Percentiles rank a stretch among this genome's conserved stretches.
Conservation (phyloP, 768 basidiomycete species). For the Rhizopogon vinicolor region DNA sequence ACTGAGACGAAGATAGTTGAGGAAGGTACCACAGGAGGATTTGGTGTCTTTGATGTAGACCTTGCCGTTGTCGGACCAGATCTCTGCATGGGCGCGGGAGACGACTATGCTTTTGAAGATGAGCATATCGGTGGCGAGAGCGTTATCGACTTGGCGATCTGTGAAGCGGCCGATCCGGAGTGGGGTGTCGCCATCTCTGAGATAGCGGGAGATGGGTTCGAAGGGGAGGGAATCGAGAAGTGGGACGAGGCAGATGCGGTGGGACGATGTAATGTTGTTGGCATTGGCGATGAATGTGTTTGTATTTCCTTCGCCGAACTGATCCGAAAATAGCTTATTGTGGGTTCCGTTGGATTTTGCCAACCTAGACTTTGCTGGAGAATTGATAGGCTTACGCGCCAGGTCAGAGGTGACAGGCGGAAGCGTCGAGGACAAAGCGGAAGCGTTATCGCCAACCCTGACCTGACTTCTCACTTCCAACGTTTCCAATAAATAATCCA, state of each 20-base stretch:
- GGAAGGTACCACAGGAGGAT: constrained; percentile 86
- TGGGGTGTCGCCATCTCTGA: too few species aligned
- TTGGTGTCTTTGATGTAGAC: constrained; percentile 92
- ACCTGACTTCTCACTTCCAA: constrained; percentile 57
- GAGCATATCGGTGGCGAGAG: constrained; percentile 69
- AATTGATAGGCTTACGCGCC: background rate
- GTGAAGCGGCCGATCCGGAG: too few species aligned
- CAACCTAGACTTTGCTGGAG: background rate
- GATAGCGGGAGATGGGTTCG: too few species aligned
- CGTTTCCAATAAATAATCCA: constrained; percentile 67
- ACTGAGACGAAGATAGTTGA: constrained; percentile 90
- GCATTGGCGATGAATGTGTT: constrained; percentile 32
- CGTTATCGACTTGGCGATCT: too few species aligned
- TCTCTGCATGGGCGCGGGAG: constrained; percentile 89
- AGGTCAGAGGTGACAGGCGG: background rate
- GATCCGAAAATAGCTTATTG: constrained; percentile 14
- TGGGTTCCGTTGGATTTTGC: constrained; percentile 2
- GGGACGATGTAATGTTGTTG: too few species aligned
- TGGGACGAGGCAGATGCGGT: too few species aligned
- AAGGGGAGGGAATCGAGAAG: too few species aligned
- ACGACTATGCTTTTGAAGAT: constrained; percentile 97
- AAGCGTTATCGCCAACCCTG: constrained; percentile 6
- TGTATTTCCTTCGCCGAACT: constrained; percentile 21
- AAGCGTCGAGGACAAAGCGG: background rate
- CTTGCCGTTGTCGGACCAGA: constrained; percentile 71